Evolutionary conservation across 192 early-diverging fungal species (phyloP), one percentile per base, ranked within the genome.

Genomic region (Entomortierella chlamydospora): DNA sequence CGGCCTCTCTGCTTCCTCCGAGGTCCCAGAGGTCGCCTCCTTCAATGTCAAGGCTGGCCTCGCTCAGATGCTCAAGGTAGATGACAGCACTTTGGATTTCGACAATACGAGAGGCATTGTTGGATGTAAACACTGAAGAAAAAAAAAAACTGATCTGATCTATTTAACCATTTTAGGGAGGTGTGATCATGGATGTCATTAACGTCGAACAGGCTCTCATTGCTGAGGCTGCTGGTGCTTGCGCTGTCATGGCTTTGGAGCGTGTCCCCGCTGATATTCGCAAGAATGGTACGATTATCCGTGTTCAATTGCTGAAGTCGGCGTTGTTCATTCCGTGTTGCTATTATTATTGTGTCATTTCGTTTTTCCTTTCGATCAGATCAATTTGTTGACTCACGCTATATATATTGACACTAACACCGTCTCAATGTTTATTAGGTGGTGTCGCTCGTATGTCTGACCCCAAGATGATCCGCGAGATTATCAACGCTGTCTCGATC

Each of bases 101-200:
- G 34, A 37, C 10, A 37, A 37, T 37, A 37, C 34, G 5, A 10
- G 34, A 37, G 34, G 10, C 10, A 37, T 37, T n/a, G n/a, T n/a
- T n/a, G n/a, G n/a, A n/a, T n/a, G 18, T 39, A 51, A 23, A n/a
- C n/a, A n/a, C n/a, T n/a, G n/a, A n/a, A n/a, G n/a, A n/a, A n/a
- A n/a, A n/a, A n/a, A n/a, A n/a, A n/a, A 41, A 41, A 41, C 42
- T 54, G 39, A 49, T 33, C 22, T 42, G 12, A 65, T 61, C 9
- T 18, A 23, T 64, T 51, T 57, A n/a, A 58, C 13, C 23, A 62
- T 42, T 55, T 22, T 64, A 95, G 94, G 96, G 96, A 60, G 98
- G 98, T 66, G 98, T 99, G 22, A 98, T 99, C 83, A 98, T 99
- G 96, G 98, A 98, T 84, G 98, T 98, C 18, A 91, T 97, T 70